phyloP scores from a whole-genome alignment of 768 basidiomycete species.

The Naganishia kalamii region DNA sequence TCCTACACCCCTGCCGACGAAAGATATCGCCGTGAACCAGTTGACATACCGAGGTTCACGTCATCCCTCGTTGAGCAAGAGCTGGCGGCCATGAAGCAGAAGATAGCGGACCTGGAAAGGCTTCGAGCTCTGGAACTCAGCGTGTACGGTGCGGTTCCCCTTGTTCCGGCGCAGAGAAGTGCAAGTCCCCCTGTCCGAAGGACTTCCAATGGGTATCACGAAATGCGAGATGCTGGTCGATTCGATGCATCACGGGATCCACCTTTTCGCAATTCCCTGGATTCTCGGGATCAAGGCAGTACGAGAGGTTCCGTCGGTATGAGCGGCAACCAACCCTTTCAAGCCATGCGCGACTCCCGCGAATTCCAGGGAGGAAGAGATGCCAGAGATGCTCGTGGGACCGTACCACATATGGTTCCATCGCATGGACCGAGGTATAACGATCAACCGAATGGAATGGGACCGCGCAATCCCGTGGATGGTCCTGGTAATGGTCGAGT shows the following conservation, averaged over 20 bases:
- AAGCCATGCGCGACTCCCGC: neutral
- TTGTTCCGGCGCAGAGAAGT: neutral
- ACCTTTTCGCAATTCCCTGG: too few relatives aligned
- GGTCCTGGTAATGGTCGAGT: too few relatives aligned
- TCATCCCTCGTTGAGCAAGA: conserved; percentile 12
- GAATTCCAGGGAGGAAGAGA: too few relatives aligned
- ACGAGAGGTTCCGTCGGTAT: too few relatives aligned
- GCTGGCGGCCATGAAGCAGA: conserved; percentile 14
- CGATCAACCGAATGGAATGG: too few relatives aligned
- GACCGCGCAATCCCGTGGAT: too few relatives aligned
- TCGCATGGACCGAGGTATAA: too few relatives aligned
- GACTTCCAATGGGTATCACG: neutral
- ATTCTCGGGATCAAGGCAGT: too few relatives aligned
- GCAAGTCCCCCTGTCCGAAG: conserved; percentile 1
- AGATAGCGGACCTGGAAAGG: conserved; percentile 12
- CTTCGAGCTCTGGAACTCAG: conserved; percentile 6
- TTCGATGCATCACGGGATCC: neutral
- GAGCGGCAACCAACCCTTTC: too few relatives aligned
- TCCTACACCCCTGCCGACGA: neutral
- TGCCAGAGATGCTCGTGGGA: too few relatives aligned
- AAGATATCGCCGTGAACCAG: neutral
- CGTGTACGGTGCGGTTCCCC: neutral
- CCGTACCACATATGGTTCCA: too few relatives aligned
- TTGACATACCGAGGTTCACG: neutral
- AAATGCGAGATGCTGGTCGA: neutral